Evolutionary conservation across 345 rosid genomes (phyloP).

Genomic region (Euclidium syriacum): DNA sequence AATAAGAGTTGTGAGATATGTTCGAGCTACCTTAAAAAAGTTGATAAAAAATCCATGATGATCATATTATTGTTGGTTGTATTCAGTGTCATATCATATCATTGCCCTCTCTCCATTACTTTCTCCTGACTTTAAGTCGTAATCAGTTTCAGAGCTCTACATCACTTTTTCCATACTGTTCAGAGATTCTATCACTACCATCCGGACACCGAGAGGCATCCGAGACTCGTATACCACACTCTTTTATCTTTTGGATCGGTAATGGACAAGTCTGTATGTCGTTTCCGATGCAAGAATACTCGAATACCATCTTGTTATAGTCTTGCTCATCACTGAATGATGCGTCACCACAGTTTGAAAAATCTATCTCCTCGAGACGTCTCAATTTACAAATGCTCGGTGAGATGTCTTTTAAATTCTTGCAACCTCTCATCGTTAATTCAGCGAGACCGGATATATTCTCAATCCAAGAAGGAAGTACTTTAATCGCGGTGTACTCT

Average conservation of each 20-base stretch:
- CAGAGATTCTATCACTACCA: no score
- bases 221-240: background rate
- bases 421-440: background rate
- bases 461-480: slow-evolving; percentile 7
- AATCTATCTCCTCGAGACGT: background rate
- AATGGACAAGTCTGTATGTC: background rate
- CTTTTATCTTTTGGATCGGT: background rate
- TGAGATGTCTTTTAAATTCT: slow-evolving; percentile 6
- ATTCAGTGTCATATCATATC: no score
- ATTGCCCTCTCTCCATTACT: no score
- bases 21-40: no score
- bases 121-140: no score
- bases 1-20: no score
- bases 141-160: no score
- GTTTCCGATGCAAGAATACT: background rate
- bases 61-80: no score
- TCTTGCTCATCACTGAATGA: background rate
- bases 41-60: no score
- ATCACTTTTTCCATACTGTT: no score
- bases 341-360: background rate
- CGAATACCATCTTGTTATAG: background rate
- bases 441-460: background rate
- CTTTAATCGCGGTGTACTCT: background rate
- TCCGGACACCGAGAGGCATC: background rate
- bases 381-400: background rate